Base-by-base conservation (phyloP, 345 rosid genomes). In the Carallia pectinifolia region DNA sequence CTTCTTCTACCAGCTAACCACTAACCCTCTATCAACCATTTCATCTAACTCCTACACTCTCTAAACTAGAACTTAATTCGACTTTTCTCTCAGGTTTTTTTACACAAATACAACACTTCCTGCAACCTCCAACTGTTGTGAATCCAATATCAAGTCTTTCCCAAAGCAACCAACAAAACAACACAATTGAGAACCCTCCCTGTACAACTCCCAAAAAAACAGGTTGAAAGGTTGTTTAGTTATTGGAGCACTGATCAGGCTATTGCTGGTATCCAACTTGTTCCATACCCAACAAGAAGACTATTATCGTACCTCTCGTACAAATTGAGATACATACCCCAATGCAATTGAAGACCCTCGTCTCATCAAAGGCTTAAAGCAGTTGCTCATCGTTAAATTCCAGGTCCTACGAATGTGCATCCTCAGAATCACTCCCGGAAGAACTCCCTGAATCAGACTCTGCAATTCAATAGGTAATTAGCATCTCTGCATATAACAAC, bases 341-440 rank as follows among this genome's bases (percentile, higher is more conserved):
- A 56, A 30, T 4, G 60, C 60, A 56, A 30, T 56, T 27, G 60
- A 30, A 27, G 31, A 30, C 12, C 34, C 60, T 44, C 76, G 23
- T 18, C 12, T 30, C 58, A 13, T 34, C 29, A 33, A 30, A 29
- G 62, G 55, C 53, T 29, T 3, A 37, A 58, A 30, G 62, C 55
- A 8, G 8, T 38, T 27, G 6, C 30, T 7, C 70, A 16, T 36
- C 15, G 4, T n/a, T 34, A 27, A 53, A 29, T 23, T 53, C 59
- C 39, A 31, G 16, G 39, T 19, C 29, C 66, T 65, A 77, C 0
- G 77, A 77, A 58, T 77, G 81, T 8, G 74, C 81, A 61, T 73
- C 81, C 74, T 77, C 81, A 1, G 81, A 77, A 64, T 77, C 81
- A 68, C 81, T 77, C 47, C 81, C 81, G 15, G 81, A 77, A 59